Evolutionary conservation across 352 stramenopile genomes (phyloP).

Genomic region (Pythium scleroteichum): DNA sequence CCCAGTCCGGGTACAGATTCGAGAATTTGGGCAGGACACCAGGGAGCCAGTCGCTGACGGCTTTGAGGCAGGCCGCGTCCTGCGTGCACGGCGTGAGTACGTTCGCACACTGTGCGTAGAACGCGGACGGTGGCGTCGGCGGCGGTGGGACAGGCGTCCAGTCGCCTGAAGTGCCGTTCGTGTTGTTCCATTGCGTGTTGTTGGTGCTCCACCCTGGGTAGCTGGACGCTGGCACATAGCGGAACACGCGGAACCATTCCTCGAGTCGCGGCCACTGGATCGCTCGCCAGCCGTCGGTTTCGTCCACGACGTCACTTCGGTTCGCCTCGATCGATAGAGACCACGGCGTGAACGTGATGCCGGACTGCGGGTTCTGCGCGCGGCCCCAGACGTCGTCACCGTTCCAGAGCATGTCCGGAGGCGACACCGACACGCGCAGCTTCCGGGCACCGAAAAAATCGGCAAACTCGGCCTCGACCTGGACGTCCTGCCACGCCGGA

Average conservation of each 20-base stretch:
- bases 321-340: neutral
- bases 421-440: neutral
- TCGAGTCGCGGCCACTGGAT: slow-evolving; percentile 20
- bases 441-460: neutral
- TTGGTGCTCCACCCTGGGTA: neutral
- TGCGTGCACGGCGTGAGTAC: neutral
- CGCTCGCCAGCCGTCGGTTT: neutral
- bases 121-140: neutral
- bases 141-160: neutral
- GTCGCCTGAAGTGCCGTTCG: neutral
- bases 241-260: slow-evolving; percentile 18
- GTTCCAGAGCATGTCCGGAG: too few relatives aligned
- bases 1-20: neutral
- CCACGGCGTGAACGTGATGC: neutral
- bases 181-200: neutral
- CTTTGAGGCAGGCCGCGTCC: neutral
- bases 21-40: neutral
- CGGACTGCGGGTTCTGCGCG: neutral
- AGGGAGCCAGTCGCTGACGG: slow-evolving; percentile 1
- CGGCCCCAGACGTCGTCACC: too few relatives aligned
- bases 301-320: neutral
- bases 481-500: neutral
- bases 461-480: neutral
- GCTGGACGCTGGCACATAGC: slow-evolving; percentile 9
- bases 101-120: neutral